Evolutionary conservation across 805 yeast genomes (phyloP).

Genomic region (Yarrowia porcina): DNA sequence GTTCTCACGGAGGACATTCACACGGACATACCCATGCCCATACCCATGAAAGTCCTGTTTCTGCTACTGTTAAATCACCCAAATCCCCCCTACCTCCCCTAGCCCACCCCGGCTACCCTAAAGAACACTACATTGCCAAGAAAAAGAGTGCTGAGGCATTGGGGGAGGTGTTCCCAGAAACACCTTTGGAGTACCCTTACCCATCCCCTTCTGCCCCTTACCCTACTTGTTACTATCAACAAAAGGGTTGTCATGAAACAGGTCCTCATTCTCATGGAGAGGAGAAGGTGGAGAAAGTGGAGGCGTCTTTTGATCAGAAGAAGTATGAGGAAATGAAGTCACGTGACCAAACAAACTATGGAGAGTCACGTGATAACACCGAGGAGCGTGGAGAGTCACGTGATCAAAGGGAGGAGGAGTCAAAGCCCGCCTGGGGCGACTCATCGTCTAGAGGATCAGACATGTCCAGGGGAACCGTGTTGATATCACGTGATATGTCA

Average conservation of each 20-base stretch:
- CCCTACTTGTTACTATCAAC: neutral
- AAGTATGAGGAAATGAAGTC: neutral
- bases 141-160: neutral
- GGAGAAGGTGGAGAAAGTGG: neutral
- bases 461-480: no score
- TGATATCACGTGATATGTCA: no score
- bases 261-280: slow-evolving; percentile 4
- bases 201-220: neutral
- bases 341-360: no score
- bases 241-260: neutral
- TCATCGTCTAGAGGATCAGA: neutral
- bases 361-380: neutral
- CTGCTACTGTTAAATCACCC: neutral
- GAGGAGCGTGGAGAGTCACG: neutral
- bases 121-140: neutral
- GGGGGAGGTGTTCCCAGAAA: neutral
- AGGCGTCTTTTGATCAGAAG: neutral
- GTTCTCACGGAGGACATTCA: neutral
- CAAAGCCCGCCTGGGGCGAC: no score
- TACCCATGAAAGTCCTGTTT: no score
- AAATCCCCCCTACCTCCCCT: neutral
- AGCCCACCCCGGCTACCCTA: slow-evolving; percentile 5
- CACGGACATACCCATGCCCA: neutral
- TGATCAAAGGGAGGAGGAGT: neutral
- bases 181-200: neutral